Conservation (phyloP, 192 early-diverging fungal species). For the Paraglomus brasilianum region DNA sequence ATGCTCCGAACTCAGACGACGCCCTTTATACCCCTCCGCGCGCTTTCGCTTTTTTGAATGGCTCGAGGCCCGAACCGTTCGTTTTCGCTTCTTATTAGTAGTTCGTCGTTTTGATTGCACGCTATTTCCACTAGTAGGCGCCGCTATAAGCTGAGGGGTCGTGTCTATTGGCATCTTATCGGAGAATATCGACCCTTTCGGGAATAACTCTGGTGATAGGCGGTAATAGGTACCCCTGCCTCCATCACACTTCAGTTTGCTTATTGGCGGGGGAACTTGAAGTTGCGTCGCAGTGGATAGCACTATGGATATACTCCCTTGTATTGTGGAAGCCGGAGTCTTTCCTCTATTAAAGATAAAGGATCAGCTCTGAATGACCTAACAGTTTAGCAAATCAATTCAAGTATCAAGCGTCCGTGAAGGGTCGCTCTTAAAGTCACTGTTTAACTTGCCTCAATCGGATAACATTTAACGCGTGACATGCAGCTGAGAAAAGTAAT, state of each 20-base stretch:
- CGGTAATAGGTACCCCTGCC: constrained; percentile 40
- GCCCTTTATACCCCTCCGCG: not conserved
- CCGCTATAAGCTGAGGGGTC: not conserved
- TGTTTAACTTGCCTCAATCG: constrained; percentile 6
- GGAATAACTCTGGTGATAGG: constrained; percentile 36
- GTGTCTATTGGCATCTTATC: not conserved
- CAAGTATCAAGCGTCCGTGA: constrained; percentile 6
- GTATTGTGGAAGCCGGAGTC: constrained; percentile 49
- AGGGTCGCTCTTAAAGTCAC: not conserved
- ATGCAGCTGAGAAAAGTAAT: not conserved
- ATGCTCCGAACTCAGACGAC: not conserved
- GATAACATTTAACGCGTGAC: not conserved
- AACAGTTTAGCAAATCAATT: not conserved
- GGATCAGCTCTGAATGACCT: constrained; percentile 10
- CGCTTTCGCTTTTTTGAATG: not conserved
- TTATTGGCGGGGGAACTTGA: constrained; percentile 40
- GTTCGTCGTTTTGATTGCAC: constrained; percentile 1
- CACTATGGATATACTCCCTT: constrained; percentile 50
- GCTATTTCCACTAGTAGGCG: not conserved
- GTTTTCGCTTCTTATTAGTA: not conserved
- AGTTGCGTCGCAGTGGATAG: constrained; percentile 38
- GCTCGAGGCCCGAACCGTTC: not conserved
- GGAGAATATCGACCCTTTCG: not conserved
- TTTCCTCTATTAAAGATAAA: constrained; percentile 41
- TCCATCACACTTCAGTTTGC: constrained; percentile 32